Evolutionary conservation across 345 rosid genomes (phyloP).

Genomic region (Populus alba): DNA sequence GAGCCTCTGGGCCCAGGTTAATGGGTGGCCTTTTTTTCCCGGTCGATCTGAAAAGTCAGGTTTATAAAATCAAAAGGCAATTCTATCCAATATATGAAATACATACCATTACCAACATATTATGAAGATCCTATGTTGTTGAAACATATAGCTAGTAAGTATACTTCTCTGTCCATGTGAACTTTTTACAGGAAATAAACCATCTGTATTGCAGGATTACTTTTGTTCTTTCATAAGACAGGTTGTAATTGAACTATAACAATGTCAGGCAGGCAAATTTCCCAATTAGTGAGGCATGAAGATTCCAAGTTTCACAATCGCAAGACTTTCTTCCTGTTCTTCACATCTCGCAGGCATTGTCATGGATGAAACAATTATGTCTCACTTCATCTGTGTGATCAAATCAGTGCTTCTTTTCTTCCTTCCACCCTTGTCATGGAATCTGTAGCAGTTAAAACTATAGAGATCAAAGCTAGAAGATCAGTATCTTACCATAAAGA

Average conservation of each 20-base stretch:
- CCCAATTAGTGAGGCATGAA: background rate
- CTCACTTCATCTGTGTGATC: background rate
- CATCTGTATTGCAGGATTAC: background rate
- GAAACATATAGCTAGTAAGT: background rate
- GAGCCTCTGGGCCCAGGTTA: conserved; percentile 79
- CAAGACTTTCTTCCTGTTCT: background rate
- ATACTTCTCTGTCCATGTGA: background rate
- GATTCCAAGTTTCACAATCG: background rate
- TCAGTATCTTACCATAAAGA: conserved; percentile 69
- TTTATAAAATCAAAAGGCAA: conserved; percentile 13
- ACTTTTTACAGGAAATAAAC: background rate
- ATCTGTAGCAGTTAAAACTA: background rate
- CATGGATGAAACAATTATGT: background rate
- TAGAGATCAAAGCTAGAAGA: background rate
- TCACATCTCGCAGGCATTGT: background rate
- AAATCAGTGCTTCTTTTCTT: too few species aligned
- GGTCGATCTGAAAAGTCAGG: conserved; percentile 67
- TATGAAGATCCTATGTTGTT: background rate
- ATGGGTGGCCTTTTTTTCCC: conserved; percentile 81
- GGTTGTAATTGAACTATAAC: background rate
- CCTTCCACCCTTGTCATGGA: background rate
- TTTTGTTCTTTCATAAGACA: background rate
- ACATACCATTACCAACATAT: background rate
- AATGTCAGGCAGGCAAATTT: background rate
- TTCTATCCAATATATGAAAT: background rate